A percentile compares a stretch with the other conserved stretches of the same genome.
Conservation (phyloP, 768 basidiomycete genomes). For the Cubamyces lactineus region DNA sequence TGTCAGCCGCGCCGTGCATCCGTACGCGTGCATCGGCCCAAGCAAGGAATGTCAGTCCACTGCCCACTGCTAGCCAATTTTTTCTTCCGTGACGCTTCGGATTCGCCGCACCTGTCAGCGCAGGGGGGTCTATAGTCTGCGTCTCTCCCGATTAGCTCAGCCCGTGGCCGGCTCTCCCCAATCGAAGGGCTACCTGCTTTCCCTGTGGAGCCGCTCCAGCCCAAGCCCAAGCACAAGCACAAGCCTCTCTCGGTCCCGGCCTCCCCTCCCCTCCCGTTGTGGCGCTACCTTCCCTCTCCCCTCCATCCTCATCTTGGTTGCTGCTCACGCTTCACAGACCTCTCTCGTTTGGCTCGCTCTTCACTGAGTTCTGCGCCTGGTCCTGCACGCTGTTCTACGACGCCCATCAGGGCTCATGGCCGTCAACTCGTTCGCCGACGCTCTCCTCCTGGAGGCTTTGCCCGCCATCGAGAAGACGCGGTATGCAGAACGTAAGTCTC, state of each 20-base stretch:
- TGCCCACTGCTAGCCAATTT: background rate
- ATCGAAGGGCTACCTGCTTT: too few relatives aligned
- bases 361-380: background rate
- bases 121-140: background rate
- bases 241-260: background rate
- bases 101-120: background rate
- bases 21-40: background rate
- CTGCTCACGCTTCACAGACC: background rate
- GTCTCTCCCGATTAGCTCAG: background rate
- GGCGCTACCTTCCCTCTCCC: background rate
- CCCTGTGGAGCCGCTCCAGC: too few relatives aligned
- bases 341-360: background rate
- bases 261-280: background rate
- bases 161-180: too few relatives aligned
- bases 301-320: background rate
- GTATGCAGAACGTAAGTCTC: conserved; percentile 28
- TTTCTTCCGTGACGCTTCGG: background rate
- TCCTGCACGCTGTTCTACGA: background rate
- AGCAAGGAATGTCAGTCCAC: conserved; percentile 1
- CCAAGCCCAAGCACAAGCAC: too few relatives aligned
- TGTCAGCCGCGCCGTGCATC: background rate
- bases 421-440: background rate
- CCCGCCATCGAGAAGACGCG: conserved; percentile 23
- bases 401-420: conserved; percentile 11
- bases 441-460: conserved; percentile 13